Evolutionary conservation across 2,329 filamentous ascomycete species (phyloP), one percentile per base, ranked within the genome.

Genomic region (Diplodia scrobiculata): DNA sequence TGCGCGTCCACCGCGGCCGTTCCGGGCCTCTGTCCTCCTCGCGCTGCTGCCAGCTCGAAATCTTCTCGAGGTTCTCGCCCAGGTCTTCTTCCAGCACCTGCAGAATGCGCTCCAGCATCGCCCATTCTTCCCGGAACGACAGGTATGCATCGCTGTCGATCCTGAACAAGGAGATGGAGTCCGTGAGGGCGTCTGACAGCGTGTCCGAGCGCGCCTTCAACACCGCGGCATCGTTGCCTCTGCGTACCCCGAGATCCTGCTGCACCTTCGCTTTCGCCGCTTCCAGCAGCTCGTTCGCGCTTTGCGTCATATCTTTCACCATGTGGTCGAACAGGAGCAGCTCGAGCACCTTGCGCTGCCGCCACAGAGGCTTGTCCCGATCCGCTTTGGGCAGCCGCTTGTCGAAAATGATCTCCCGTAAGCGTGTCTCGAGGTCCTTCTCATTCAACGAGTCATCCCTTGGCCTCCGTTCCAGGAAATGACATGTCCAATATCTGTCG

Each of bases 401-500:
- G 29, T 62, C 58, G 29, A 50, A 50, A n/a, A 62, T 50, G 45
- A 62, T 5, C 0, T 62, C 45, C 1, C 7, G 38, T 9, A 62
- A 6, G 2, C 45, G 41, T 1, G 9, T n/a, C 29, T 14, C 41
- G 9, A 62, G 58, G 1, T 62, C 9, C 4, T 62, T 13, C 13
- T 62, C 45, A 7, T 11, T 41, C 66, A 19, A 74, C 65, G 32
- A 45, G 19, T 45, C 41, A n/a, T 45, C 41, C 3, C 17, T 6
- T 19, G 41, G 41, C 41, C 17, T 45, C 5, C 41, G 41, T 19
- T 45, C 41, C 41, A 45, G 10, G 41, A 73, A 64, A 55, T 74
- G 69, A 36, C 74, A 75, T 1, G 74, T 77, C 74, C 74, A 76
- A 38, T 72, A 75, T 0, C 74, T 70, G 51, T 77, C 74, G 25